Base-by-base conservation (phyloP, 208 protist species). In the Naegleria gruberi region DNA sequence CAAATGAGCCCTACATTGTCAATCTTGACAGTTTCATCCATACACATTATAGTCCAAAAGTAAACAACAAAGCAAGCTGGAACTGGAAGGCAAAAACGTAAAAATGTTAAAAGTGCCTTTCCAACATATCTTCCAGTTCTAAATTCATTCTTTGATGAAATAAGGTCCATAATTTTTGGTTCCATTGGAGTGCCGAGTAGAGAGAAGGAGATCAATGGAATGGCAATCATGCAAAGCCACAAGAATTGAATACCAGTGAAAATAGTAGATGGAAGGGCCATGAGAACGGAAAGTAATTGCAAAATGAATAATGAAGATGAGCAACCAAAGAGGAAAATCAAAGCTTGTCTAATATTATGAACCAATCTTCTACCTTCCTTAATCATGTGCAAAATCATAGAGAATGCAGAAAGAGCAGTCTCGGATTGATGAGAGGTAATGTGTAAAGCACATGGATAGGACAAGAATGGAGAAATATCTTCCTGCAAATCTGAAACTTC, bases 311-410 rank as follows among this genome's bases (percentile, higher is more conserved):
- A 37, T 73, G 10, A 43, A 4, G 65, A 43, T 30, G 10, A 34
- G 0, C 5, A 47, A 26, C 19, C 26, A 19, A 88, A 65, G 4
- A 65, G n/a, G n/a, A 55, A 88, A 5, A 26, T 3, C 17, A 88
- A 23, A 65, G 45, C 6, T 88, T 88, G 84, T 88, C 46, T 57
- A 41, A 88, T 40, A 26, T 88, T 88, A 5, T 51, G 10, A 26
- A n/a, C 26, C 15, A 65, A n/a, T 42, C 45, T 88, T 88, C 84
- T 88, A 34, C 45, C 34, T 42, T 88, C 84, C 37, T 88, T 88
- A 42, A 88, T 88, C 30, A 88, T 7, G 10, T 88, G 84, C 15
- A 23, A 88, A 26, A 88, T 8, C 0, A 88, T 41, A 4, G 45
- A 42, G 46, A 88, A 88, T 5, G 34, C 30, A 65, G 26, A 34